Conservation (phyloP, 257 asterid genomes). For the Plantago elongata region DNA sequence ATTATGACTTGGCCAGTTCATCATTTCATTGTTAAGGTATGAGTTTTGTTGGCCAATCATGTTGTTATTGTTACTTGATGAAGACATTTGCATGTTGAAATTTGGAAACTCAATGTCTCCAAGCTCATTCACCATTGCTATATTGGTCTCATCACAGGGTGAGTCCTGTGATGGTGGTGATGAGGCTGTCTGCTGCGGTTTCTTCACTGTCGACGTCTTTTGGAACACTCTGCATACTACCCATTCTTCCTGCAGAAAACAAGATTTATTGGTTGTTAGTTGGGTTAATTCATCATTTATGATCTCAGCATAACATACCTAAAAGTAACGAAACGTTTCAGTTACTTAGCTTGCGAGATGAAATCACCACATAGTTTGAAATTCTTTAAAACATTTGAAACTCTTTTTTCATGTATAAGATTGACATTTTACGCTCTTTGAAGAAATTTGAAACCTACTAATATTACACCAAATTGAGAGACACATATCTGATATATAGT, state of each 20-base stretch:
- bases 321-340: too few species aligned
- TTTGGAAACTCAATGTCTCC: slow-evolving; percentile 56
- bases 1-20: slow-evolving; percentile 22
- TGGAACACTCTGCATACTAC: slow-evolving; percentile 77
- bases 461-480: not conserved
- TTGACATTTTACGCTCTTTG: too few species aligned
- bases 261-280: not conserved
- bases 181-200: slow-evolving; percentile 43
- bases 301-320: not conserved
- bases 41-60: slow-evolving; percentile 28
- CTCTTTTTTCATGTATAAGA: too few species aligned
- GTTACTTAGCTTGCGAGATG: too few species aligned
- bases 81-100: slow-evolving; percentile 18
- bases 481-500: slow-evolving; percentile 4
- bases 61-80: slow-evolving; percentile 19
- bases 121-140: slow-evolving; percentile 30
- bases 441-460: too few species aligned
- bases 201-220: slow-evolving; percentile 53
- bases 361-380: too few species aligned
- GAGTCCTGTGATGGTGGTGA: slow-evolving; percentile 62
- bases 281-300: not conserved
- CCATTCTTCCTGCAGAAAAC: slow-evolving; percentile 71
- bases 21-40: slow-evolving; percentile 20
- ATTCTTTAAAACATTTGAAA: too few species aligned
- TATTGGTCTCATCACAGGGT: slow-evolving; percentile 35